A percentile compares a stretch with the other conserved stretches of the same genome.
Evolutionary conservation across 2,329 filamentous ascomycete genomes (phyloP).

Genomic region (Pseudogymnoascus sp.): DNA sequence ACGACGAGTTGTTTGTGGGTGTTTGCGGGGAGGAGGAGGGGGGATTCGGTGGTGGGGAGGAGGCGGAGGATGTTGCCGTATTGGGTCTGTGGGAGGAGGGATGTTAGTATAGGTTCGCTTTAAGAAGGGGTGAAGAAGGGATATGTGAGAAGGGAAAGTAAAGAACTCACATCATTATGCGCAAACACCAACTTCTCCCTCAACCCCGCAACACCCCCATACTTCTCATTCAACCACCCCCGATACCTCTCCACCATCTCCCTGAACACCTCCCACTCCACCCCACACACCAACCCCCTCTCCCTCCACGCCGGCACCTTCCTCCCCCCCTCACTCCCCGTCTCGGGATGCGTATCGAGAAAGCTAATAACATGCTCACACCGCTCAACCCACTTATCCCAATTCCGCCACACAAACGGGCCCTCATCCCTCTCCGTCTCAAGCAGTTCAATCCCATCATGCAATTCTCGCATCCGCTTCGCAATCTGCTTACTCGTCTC

Average conservation of each 20-base stretch:
- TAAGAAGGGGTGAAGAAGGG: not conserved
- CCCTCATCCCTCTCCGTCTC: slow-evolving; percentile 69
- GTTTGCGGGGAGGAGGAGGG: slow-evolving; percentile 79
- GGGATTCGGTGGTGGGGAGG: slow-evolving; percentile 62
- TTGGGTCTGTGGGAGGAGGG: slow-evolving; percentile 61
- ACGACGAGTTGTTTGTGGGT: slow-evolving; percentile 94
- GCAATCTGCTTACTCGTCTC: slow-evolving; percentile 89
- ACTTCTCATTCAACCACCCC: slow-evolving; percentile 61
- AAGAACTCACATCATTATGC: slow-evolving; percentile 78
- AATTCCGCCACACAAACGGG: slow-evolving; percentile 81
- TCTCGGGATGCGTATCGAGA: slow-evolving; percentile 49
- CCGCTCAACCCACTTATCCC: slow-evolving; percentile 63
- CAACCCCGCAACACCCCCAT: slow-evolving; percentile 59
- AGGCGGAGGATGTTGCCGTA: slow-evolving; percentile 92
- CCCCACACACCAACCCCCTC: slow-evolving; percentile 71
- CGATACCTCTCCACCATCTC: slow-evolving; percentile 70
- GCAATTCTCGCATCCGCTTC: slow-evolving; percentile 93
- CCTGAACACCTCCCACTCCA: slow-evolving; percentile 73
- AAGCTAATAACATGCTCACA: slow-evolving; percentile 45
- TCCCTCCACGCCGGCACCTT: slow-evolving; percentile 51
- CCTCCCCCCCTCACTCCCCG: slow-evolving; percentile 25
- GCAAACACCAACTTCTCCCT: slow-evolving; percentile 78
- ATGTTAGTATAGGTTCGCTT: slow-evolving; percentile 11
- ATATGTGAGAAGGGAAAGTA: slow-evolving; percentile 10
- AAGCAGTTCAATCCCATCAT: slow-evolving; percentile 84